Evolutionary conservation across 1,139 yeast genomes (phyloP).

Genomic region (Suhomyces taliae): DNA sequence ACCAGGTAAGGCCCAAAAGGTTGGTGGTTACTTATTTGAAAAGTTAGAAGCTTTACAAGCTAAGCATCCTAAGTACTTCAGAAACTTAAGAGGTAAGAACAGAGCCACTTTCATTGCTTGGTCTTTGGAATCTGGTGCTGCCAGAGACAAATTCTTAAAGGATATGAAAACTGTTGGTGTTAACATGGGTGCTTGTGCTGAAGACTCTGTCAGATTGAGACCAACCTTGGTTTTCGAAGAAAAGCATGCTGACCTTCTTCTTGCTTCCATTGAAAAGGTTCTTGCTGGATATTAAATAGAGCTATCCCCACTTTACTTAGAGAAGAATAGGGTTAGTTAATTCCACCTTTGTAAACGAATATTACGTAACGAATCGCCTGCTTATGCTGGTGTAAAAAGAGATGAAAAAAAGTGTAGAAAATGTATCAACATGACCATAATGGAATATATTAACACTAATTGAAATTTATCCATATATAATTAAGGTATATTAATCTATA

Average conservation of each 20-base stretch:
- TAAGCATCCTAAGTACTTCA: slow-evolving; percentile 51
- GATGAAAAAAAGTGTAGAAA: too few species aligned
- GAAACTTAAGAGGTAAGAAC: slow-evolving; percentile 69
- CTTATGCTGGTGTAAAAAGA: too few species aligned
- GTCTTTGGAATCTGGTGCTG: slow-evolving; percentile 55
- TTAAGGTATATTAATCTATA: too few species aligned
- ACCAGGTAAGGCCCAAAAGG: slow-evolving; percentile 52
- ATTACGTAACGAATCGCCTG: too few species aligned
- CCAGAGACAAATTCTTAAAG: slow-evolving; percentile 58
- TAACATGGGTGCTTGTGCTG: slow-evolving; percentile 83
- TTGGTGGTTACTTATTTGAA: slow-evolving; percentile 62
- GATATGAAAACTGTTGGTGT: slow-evolving; percentile 63
- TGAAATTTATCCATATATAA: too few species aligned
- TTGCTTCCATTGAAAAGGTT: slow-evolving; percentile 50
- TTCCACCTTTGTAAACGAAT: too few species aligned
- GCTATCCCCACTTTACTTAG: not conserved
- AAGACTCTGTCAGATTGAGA: slow-evolving; percentile 69
- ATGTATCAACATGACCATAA: too few species aligned
- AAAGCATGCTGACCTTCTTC: slow-evolving; percentile 70
- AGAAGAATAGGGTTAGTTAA: not conserved
- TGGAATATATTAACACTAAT: too few species aligned
- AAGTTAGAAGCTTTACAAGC: slow-evolving; percentile 51
- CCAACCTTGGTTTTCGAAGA: slow-evolving; percentile 75
- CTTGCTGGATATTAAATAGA: slow-evolving; percentile 34
- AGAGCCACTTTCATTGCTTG: slow-evolving; percentile 81